Conservation (phyloP, 176 grass and related monocot genomes). For the Triticum urartu region DNA sequence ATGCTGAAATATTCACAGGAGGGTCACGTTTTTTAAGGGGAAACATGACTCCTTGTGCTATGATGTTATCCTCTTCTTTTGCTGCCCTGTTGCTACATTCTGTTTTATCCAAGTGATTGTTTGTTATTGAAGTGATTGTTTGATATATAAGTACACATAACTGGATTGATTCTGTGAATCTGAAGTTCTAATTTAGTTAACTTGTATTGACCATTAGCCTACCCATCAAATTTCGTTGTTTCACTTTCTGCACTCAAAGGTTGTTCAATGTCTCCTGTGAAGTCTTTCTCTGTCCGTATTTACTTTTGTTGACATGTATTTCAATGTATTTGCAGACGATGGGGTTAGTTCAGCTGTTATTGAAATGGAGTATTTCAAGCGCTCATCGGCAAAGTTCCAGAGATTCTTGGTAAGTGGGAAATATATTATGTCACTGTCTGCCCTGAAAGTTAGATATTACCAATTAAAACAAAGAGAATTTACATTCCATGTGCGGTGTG, state of each 20-base stretch:
- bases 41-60: not conserved
- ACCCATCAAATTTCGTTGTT: not conserved
- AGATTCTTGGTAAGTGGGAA: constrained; percentile 60
- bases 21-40: not conserved
- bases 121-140: not conserved
- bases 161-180: not conserved
- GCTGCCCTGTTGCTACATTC: not conserved
- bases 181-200: constrained; percentile 4
- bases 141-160: not conserved
- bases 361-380: constrained; percentile 54
- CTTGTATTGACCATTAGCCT: not conserved
- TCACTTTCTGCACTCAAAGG: not conserved
- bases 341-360: constrained; percentile 42
- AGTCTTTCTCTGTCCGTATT: not conserved
- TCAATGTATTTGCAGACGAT: constrained; percentile 47
- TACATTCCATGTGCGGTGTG: not conserved
- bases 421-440: constrained; percentile 4
- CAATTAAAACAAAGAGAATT: constrained; percentile 1
- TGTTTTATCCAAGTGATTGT: constrained; percentile 1
- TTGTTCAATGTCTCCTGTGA: constrained; percentile 4
- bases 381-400: constrained; percentile 48
- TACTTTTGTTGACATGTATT: constrained; percentile 9
- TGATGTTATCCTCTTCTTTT: constrained; percentile 11
- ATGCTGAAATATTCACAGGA: not conserved
- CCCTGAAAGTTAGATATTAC: constrained; percentile 19